Evolutionary conservation across 495 filamentous ascomycete species (phyloP).

Genomic region (Astrothelium subdiscretum): DNA sequence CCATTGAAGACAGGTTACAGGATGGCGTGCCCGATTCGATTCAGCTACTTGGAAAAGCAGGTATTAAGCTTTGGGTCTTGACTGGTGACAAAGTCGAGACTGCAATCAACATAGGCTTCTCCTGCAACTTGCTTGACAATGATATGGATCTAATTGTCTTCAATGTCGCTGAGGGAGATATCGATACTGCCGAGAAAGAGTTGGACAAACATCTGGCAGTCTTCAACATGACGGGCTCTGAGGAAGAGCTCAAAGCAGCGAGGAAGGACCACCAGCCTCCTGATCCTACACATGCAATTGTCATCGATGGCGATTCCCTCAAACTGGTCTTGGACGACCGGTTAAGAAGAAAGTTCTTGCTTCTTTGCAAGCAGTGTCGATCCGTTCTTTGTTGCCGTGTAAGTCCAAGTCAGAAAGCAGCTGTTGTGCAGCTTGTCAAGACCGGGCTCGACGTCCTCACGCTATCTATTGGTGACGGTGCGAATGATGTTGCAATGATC

Average conservation of each 20-base stretch:
- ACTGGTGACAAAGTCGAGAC: slow-evolving; percentile 99
- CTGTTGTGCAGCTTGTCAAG: slow-evolving; percentile 95
- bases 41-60: slow-evolving; percentile 78
- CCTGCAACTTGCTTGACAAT: slow-evolving; percentile 93
- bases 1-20: slow-evolving; percentile 95
- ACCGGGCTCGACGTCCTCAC: slow-evolving; percentile 92
- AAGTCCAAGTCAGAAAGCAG: slow-evolving; percentile 91
- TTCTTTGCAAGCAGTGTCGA: slow-evolving; percentile 95
- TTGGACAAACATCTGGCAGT: slow-evolving; percentile 59
- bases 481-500: slow-evolving; percentile 99
- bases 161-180: slow-evolving; percentile 66
- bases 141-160: slow-evolving; percentile 94
- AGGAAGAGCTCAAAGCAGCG: slow-evolving; percentile 73
- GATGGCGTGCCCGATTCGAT: slow-evolving; percentile 98
- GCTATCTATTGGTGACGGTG: slow-evolving; percentile 90
- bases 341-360: slow-evolving; percentile 79
- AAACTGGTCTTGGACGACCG: slow-evolving; percentile 76
- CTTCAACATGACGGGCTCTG: slow-evolving; percentile 75
- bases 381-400: slow-evolving; percentile 97
- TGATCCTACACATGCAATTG: slow-evolving; percentile 80
- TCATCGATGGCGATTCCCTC: slow-evolving; percentile 92
- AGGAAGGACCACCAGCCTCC: slow-evolving; percentile 74
- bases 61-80: slow-evolving; percentile 99
- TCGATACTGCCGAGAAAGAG: slow-evolving; percentile 50
- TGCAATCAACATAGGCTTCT: slow-evolving; percentile 99